Evolutionary conservation across 768 basidiomycete genomes (phyloP).

Genomic region (Mrakia frigida): DNA sequence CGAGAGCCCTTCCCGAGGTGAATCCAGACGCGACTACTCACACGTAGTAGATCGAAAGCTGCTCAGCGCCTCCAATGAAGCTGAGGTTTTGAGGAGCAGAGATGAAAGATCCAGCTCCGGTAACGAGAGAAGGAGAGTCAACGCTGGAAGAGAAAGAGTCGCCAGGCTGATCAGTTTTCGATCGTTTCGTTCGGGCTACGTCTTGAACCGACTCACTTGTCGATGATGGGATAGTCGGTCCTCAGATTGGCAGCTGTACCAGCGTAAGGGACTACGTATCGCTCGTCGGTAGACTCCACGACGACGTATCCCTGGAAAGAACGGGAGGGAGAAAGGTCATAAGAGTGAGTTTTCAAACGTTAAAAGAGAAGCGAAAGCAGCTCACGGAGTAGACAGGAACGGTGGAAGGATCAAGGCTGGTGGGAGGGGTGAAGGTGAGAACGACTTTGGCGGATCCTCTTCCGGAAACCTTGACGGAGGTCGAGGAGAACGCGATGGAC

Average conservation of each 20-base stretch:
- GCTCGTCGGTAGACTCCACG: constrained; percentile 22
- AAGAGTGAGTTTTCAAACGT: background rate
- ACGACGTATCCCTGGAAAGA: constrained; percentile 16
- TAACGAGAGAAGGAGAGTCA: too few relatives aligned
- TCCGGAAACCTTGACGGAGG: constrained; percentile 18
- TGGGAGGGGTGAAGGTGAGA: constrained; percentile 25
- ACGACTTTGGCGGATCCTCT: background rate
- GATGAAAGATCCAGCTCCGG: too few relatives aligned
- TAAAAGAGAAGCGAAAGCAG: background rate
- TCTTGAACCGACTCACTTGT: background rate
- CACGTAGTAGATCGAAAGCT: too few relatives aligned
- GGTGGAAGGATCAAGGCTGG: constrained; percentile 10
- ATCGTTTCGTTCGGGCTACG: too few relatives aligned
- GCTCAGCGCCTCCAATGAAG: too few relatives aligned
- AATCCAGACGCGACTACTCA: too few relatives aligned
- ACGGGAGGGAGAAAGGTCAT: background rate
- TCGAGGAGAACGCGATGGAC: constrained; percentile 7
- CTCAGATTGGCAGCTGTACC: constrained; percentile 7
- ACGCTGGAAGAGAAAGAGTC: too few relatives aligned
- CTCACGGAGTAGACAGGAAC: constrained; percentile 30
- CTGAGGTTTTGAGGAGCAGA: too few relatives aligned
- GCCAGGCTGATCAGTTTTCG: background rate
- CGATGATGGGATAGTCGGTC: background rate
- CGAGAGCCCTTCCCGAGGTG: too few relatives aligned
- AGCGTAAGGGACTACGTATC: constrained; percentile 22